A percentile compares a stretch with the other conserved stretches of the same genome.
Evolutionary conservation across 1,284 basidiomycete species (phyloP).

Genomic region (Wallemia ichthyophaga): DNA sequence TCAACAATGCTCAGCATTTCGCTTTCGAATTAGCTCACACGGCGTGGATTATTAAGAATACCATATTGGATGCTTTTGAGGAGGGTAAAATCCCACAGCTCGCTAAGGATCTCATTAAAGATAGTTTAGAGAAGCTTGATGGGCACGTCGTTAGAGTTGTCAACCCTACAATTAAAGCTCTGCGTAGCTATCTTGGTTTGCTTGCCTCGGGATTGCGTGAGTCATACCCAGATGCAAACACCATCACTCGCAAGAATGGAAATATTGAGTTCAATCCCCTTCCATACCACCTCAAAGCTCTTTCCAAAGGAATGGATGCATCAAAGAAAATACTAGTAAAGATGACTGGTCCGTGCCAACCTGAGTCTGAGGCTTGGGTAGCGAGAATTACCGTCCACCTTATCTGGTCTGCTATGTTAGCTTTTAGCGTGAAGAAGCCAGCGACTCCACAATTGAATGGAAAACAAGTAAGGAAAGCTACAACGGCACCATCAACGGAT

Average conservation of each 20-base stretch:
- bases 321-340: background rate
- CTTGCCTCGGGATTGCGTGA: background rate
- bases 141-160: background rate
- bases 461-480: background rate
- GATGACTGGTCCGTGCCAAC: background rate
- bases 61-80: background rate
- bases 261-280: background rate
- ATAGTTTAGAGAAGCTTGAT: background rate
- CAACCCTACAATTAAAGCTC: background rate
- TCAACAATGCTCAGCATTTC: background rate
- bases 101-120: background rate
- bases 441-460: background rate
- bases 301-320: background rate
- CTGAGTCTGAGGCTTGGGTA: background rate
- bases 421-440: background rate
- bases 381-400: background rate
- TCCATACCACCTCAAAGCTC: background rate
- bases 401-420: background rate
- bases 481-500: background rate
- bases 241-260: background rate
- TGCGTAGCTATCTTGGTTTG: background rate
- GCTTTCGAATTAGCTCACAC: background rate
- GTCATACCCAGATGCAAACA: background rate
- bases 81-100: background rate
- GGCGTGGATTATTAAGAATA: background rate